Evolutionary conservation across 306 rosid species (phyloP).

Genomic region (Fragaria iinumae): DNA sequence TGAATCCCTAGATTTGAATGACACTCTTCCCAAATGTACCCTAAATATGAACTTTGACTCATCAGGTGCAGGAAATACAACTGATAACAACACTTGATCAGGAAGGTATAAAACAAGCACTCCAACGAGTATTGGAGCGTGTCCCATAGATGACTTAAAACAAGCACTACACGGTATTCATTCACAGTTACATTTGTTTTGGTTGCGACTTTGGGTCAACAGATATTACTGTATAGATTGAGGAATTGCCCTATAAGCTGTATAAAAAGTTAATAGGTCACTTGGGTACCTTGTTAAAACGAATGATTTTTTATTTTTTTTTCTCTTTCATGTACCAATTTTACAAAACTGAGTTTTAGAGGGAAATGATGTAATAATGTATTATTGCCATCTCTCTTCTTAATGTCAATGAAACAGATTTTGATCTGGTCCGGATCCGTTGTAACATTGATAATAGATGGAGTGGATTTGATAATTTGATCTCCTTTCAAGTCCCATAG

Average conservation of each 20-base stretch:
- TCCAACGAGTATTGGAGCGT: constrained; percentile 88
- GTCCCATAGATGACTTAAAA: constrained; percentile 58
- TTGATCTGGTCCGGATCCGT: no score
- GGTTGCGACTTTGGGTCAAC: background rate
- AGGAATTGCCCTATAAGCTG: constrained; percentile 6
- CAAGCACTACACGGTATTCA: constrained; percentile 39
- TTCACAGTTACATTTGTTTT: background rate
- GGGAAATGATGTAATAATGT: background rate
- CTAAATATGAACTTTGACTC: constrained; percentile 6
- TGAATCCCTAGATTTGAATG: background rate
- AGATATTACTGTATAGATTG: constrained; percentile 26
- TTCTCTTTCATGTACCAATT: background rate
- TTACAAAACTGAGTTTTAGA: background rate
- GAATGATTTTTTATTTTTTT: background rate
- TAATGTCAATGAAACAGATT: no score
- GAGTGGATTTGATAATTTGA: no score
- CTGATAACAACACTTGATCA: constrained; percentile 85
- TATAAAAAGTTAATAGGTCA: constrained; percentile 5
- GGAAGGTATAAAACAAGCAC: constrained; percentile 81
- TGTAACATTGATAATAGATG: no score
- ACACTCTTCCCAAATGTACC: background rate
- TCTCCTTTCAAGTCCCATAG: no score
- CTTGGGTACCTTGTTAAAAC: background rate
- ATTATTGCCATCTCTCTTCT: background rate
- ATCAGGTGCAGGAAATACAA: constrained; percentile 85